Evolutionary conservation across 1,284 basidiomycete genomes (phyloP).

Genomic region (Trichosporon faecale): DNA sequence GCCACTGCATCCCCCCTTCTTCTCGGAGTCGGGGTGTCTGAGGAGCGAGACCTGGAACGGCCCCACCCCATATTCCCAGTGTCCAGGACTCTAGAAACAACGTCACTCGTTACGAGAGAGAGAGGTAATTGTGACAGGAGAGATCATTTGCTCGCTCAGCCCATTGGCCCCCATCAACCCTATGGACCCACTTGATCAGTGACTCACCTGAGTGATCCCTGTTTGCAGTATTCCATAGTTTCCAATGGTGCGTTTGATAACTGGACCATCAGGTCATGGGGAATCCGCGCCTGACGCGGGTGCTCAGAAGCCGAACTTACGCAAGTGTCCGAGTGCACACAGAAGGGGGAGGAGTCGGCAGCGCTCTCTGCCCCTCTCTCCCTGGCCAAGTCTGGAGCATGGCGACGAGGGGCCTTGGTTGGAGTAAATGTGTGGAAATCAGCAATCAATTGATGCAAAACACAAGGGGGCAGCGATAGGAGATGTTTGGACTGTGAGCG

Average conservation of each 20-base stretch:
- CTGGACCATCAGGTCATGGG: background rate
- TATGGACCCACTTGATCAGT: background rate
- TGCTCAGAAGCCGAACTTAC: background rate
- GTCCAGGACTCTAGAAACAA: background rate
- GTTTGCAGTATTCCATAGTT: background rate
- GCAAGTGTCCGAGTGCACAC: background rate
- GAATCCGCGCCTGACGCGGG: background rate
- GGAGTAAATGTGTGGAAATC: background rate
- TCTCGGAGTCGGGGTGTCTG: background rate
- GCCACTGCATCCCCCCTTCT: background rate
- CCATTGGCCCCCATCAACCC: background rate
- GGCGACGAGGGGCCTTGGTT: background rate
- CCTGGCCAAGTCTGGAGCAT: background rate
- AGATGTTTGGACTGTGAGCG: background rate
- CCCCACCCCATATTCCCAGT: background rate
- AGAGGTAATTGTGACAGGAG: background rate
- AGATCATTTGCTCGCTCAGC: background rate
- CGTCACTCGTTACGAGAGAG: background rate
- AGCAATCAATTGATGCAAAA: constrained; percentile 6
- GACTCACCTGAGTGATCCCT: background rate
- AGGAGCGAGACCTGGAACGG: background rate
- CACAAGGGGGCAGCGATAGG: background rate
- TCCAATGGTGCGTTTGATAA: background rate
- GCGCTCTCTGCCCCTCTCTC: background rate
- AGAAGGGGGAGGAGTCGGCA: background rate